Evolutionary conservation across 345 rosid genomes (phyloP), one percentile per base, ranked within the genome.

Genomic region (Microthlaspi erraticum): DNA sequence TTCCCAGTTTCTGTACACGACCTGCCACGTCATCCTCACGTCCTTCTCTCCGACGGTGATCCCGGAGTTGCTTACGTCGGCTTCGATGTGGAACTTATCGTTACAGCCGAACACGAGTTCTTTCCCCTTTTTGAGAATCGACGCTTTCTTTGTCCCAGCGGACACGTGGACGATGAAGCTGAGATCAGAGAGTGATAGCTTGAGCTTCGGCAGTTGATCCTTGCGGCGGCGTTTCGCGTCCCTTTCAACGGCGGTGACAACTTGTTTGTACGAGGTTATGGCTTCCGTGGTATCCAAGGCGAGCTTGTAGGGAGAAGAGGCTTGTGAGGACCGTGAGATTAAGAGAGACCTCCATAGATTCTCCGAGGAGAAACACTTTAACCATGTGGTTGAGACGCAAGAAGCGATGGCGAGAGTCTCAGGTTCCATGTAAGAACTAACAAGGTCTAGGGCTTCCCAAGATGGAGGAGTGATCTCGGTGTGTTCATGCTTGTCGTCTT

Each of bases 341-440:
- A 39, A 19, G 34, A 59, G 8, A 8, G 18, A 20, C 49, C 26
- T 53, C 76, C 76, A 72, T 23, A 72, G 16, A 53, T 44, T 1
- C 6, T 63, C 70, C 5, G 70, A 63, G 16, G 64, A 72, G 11
- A 72, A 63, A 17, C 70, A 63, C 5, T 54, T 37, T 3, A 14
- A 38, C 70, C 76, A 72, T 2, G 70, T 26, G 8, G 76, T 23
- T 13, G 70, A 72, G 64, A 72, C 63, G 58, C 76, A 72, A 36
- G 76, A 64, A 8, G 76, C 64, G 8, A 55, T 2, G 12, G 63
- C 41, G 18, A 72, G 57, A 8, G 70, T 45, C 33, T 62, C 56
- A 0, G 70, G 70, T 2, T 72, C 50, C 57, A 57, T 54, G 64
- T 72, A 64, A 34, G 54, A 9, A 0, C 76, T 48, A 54, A 72